These are phyloP conservation scores for Fusarium longipes DNA, from an alignment of 2,329 filamentous ascomycete genomes.

Conservation along the genomic window DNA sequence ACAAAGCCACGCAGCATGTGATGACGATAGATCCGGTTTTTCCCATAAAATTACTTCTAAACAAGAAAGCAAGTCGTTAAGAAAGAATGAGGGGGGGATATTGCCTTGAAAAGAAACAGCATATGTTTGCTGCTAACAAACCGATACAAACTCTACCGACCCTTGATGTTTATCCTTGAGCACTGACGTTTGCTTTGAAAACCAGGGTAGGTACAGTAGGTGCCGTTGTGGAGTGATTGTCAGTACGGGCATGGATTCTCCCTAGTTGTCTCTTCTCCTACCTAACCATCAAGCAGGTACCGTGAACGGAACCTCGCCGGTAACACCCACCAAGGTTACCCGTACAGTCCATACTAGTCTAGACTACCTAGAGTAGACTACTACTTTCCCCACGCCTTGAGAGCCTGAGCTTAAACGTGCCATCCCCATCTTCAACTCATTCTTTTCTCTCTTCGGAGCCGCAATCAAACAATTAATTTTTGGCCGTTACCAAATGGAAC, in stretches of 20 bases:
- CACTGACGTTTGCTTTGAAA: background rate
- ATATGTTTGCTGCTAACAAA: background rate
- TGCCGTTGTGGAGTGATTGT: background rate
- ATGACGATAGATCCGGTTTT: background rate
- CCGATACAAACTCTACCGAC: background rate
- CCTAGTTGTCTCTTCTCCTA: too few relatives aligned
- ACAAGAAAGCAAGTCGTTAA: background rate
- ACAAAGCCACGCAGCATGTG: background rate
- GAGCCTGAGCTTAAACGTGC: slow-evolving; percentile 23
- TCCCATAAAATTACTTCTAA: background rate
- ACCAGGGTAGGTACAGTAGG: background rate
- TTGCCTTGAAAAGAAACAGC: background rate
- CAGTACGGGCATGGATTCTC: slow-evolving; percentile 11
- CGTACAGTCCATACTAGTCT: too few relatives aligned
- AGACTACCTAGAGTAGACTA: too few relatives aligned
- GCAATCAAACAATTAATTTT: slow-evolving; percentile 19
- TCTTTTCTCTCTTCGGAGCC: slow-evolving; percentile 29
- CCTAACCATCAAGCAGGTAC: slow-evolving; percentile 10
- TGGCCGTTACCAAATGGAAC: slow-evolving; percentile 9
- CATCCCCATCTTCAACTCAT: slow-evolving; percentile 30
- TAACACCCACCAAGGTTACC: background rate
- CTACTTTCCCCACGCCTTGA: slow-evolving; percentile 20
- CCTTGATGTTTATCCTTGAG: background rate
- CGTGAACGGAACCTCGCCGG: slow-evolving; percentile 25
- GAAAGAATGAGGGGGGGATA: background rate